A percentile compares a stretch with the other conserved stretches of the same genome.
Evolutionary conservation across 257 asterid genomes (phyloP).

Genomic region (Striga asiatica): DNA sequence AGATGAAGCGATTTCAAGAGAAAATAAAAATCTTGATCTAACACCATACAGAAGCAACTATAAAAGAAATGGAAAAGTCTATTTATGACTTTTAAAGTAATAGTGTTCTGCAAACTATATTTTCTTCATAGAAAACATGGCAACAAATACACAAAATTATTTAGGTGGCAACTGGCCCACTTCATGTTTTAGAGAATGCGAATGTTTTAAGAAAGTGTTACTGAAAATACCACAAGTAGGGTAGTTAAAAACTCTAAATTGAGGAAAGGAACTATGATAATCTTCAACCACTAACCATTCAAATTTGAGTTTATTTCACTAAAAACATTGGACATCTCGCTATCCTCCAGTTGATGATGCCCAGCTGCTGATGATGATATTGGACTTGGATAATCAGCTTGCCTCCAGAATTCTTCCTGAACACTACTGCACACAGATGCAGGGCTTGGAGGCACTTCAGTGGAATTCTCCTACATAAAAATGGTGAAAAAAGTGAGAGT

Average conservation of each 20-base stretch:
- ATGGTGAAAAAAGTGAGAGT: too few relatives aligned
- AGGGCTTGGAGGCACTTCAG: constrained; percentile 99
- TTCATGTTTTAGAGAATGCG: constrained; percentile 7
- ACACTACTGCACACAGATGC: constrained; percentile 87
- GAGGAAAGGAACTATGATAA: neutral
- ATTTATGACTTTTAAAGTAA: neutral
- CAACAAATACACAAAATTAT: neutral
- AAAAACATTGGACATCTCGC: constrained; percentile 55
- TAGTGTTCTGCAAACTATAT: neutral
- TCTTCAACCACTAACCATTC: constrained; percentile 43
- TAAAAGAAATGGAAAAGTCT: neutral
- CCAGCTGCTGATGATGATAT: constrained; percentile 54
- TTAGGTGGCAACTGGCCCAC: neutral
- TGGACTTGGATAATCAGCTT: constrained; percentile 56
- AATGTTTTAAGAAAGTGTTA: neutral
- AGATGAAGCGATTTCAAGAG: neutral
- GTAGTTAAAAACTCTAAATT: neutral
- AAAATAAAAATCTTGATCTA: neutral
- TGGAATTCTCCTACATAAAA: constrained; percentile 62
- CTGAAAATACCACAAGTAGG: neutral
- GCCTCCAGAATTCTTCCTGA: constrained; percentile 68
- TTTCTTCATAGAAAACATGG: neutral
- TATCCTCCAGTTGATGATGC: constrained; percentile 47
- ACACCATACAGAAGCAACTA: neutral
- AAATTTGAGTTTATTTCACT: constrained; percentile 82